A percentile compares a stretch with the other conserved stretches of the same genome.
Evolutionary conservation across 2,329 filamentous ascomycete species (phyloP).

Genomic region (Colletotrichum falcatum): DNA sequence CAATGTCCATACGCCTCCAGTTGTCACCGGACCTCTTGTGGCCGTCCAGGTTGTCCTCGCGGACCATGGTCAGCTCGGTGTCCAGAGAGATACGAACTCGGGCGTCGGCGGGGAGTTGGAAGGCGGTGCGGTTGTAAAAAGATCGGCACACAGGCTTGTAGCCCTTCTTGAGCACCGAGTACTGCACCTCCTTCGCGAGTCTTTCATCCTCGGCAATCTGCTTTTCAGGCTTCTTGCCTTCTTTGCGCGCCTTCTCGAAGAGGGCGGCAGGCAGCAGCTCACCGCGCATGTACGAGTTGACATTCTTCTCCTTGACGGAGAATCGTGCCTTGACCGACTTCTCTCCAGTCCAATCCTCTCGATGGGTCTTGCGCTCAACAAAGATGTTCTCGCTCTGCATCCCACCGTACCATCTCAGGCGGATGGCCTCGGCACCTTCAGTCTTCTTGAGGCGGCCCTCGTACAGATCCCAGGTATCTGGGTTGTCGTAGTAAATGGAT

Average conservation of each 20-base stretch:
- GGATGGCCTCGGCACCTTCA: conserved; percentile 95
- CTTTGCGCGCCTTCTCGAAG: conserved; percentile 97
- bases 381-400: conserved; percentile 98
- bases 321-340: conserved; percentile 99
- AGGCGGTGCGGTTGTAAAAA: conserved; percentile 98
- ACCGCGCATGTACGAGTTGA: conserved; percentile 90
- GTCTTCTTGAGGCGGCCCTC: conserved; percentile 96
- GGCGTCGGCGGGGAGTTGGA: conserved; percentile 95
- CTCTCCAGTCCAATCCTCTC: conserved; percentile 98
- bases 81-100: conserved; percentile 97
- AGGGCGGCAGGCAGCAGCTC: conserved; percentile 86
- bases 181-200: conserved; percentile 92
- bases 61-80: conserved; percentile 93
- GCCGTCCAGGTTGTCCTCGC: conserved; percentile 95
- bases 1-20: conserved; percentile 97
- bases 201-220: conserved; percentile 93
- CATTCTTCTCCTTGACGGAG: conserved; percentile 94
- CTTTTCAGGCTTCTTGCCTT: conserved; percentile 92
- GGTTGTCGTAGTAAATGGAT: conserved; percentile 98
- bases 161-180: conserved; percentile 87
- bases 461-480: conserved; percentile 93
- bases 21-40: conserved; percentile 81
- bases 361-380: conserved; percentile 96
- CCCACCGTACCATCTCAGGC: conserved; percentile 95
- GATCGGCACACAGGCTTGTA: conserved; percentile 92